Conservation (phyloP, 2,329 filamentous ascomycete species). For the Zasmidium angulare region DNA sequence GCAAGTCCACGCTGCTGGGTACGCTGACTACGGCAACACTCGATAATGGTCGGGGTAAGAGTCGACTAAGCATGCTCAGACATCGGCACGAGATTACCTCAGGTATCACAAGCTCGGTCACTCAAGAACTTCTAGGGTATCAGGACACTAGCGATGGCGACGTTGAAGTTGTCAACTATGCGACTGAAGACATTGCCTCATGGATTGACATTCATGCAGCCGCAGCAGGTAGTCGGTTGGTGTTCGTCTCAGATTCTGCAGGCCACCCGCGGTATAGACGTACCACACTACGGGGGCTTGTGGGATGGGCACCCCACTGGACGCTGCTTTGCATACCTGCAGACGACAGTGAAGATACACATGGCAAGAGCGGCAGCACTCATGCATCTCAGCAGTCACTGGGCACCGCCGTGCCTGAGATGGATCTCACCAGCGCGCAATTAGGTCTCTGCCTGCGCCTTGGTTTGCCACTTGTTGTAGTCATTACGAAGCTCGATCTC, state of each 20-base stretch:
- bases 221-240: slow-evolving; percentile 70
- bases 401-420: slow-evolving; percentile 54
- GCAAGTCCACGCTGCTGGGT: slow-evolving; percentile 88
- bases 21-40: slow-evolving; percentile 83
- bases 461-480: slow-evolving; percentile 71
- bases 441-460: slow-evolving; percentile 82
- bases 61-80: slow-evolving; percentile 81
- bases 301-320: slow-evolving; percentile 96
- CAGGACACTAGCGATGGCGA: slow-evolving; percentile 33
- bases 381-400: slow-evolving; percentile 54
- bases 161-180: slow-evolving; percentile 72
- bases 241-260: slow-evolving; percentile 88
- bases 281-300: slow-evolving; percentile 82
- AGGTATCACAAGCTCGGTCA: slow-evolving; percentile 89
- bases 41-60: slow-evolving; percentile 90
- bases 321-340: slow-evolving; percentile 83
- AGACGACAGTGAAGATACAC: slow-evolving; percentile 61
- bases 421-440: slow-evolving; percentile 76
- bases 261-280: slow-evolving; percentile 86
- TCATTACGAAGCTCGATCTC: slow-evolving; percentile 89
- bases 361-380: slow-evolving; percentile 45
- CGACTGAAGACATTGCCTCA: slow-evolving; percentile 79
- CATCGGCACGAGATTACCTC: slow-evolving; percentile 92
- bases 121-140: slow-evolving; percentile 91
- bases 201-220: slow-evolving; percentile 93